Percentiles rank a stretch among this genome's conserved stretches.
Conservation (phyloP, 2,329 filamentous ascomycete genomes). For the Dichotomopilus funicola region DNA sequence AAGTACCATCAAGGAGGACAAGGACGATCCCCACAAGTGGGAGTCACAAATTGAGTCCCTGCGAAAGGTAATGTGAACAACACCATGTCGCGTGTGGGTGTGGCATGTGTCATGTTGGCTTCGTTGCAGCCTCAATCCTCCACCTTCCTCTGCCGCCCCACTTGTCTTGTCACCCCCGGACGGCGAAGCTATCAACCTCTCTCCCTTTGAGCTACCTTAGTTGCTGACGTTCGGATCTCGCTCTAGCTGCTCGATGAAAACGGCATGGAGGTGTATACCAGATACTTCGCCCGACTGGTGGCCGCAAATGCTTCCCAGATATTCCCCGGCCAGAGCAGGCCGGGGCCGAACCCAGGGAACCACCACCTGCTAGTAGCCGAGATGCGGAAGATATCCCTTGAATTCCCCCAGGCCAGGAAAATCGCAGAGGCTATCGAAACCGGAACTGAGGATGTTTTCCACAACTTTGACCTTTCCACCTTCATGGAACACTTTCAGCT, state of each 20-base stretch:
- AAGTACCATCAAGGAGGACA: constrained; percentile 91
- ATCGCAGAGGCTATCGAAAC: constrained; percentile 92
- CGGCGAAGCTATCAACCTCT: neutral
- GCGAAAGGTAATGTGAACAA: constrained; percentile 60
- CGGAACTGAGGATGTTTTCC: constrained; percentile 85
- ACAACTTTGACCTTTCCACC: constrained; percentile 90
- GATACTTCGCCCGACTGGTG: constrained; percentile 90
- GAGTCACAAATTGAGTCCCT: constrained; percentile 87
- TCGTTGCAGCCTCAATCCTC: neutral
- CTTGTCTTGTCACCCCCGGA: neutral
- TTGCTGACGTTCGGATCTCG: constrained; percentile 2
- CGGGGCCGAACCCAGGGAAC: constrained; percentile 68
- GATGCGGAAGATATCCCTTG: constrained; percentile 76
- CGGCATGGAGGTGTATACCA: constrained; percentile 98
- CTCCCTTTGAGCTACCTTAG: neutral
- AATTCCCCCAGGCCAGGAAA: constrained; percentile 76
- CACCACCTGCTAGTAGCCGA: constrained; percentile 78
- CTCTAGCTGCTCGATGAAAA: constrained; percentile 84
- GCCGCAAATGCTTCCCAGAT: constrained; percentile 87
- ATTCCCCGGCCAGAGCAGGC: constrained; percentile 72
- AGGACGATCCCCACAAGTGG: constrained; percentile 80
- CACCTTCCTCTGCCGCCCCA: neutral
- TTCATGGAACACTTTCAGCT: constrained; percentile 96
- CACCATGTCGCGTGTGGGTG: neutral
- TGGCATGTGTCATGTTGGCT: constrained; percentile 1